Conservation (phyloP, 2,329 filamentous ascomycete genomes). For the Penicillium sp. region DNA sequence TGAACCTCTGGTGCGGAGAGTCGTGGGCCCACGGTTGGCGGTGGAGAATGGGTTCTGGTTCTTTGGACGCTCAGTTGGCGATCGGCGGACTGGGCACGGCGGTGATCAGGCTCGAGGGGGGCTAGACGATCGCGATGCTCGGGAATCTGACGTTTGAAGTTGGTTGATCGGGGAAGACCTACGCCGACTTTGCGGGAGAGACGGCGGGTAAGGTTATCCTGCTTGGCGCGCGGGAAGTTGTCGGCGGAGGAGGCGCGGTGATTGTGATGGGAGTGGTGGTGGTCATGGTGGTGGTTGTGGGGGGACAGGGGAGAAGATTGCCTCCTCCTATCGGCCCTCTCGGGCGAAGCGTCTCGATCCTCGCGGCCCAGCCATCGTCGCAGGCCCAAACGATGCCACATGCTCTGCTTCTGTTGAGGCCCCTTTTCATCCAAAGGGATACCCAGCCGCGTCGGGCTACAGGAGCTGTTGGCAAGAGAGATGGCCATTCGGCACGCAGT, state of each 20-base stretch:
- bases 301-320: slow-evolving; percentile 14
- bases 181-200: slow-evolving; percentile 67
- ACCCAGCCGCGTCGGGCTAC: slow-evolving; percentile 45
- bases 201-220: slow-evolving; percentile 44
- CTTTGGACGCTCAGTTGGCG: slow-evolving; percentile 53
- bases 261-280: slow-evolving; percentile 17
- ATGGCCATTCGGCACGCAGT: slow-evolving; percentile 48
- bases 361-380: slow-evolving; percentile 52
- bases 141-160: slow-evolving; percentile 82
- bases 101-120: slow-evolving; percentile 66
- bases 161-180: slow-evolving; percentile 75
- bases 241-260: slow-evolving; percentile 29
- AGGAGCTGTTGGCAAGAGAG: slow-evolving; percentile 48
- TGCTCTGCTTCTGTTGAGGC: slow-evolving; percentile 48
- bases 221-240: slow-evolving; percentile 30
- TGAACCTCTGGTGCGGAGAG: slow-evolving; percentile 51
- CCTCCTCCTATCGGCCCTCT: slow-evolving; percentile 18
- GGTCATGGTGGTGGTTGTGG: slow-evolving; percentile 21
- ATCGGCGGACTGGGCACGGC: slow-evolving; percentile 70
- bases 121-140: slow-evolving; percentile 77
- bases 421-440: slow-evolving; percentile 45
- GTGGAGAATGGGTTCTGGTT: slow-evolving; percentile 52
- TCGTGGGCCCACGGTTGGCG: slow-evolving; percentile 45
- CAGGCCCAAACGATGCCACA: slow-evolving; percentile 54
- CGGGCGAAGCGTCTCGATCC: slow-evolving; percentile 42